Evolutionary conservation across 208 protist genomes (phyloP).

Genomic region (Acanthamoeba culbertsoni): DNA sequence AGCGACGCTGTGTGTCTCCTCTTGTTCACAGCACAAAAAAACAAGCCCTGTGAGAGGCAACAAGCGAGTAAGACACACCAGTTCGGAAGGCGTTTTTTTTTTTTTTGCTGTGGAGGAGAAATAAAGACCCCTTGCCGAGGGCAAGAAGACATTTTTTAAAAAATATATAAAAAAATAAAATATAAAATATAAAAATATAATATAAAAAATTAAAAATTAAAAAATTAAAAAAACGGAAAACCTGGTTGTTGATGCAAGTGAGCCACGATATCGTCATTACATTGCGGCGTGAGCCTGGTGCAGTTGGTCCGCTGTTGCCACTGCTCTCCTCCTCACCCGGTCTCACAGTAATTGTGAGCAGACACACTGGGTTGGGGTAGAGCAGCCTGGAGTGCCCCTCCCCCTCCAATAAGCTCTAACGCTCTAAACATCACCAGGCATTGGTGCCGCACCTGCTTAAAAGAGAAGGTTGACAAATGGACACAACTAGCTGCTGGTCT

Average conservation of each 20-base stretch:
- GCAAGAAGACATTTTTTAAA: too few relatives aligned
- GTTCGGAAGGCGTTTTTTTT: too few relatives aligned
- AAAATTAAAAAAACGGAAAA: not conserved
- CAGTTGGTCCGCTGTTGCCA: not conserved
- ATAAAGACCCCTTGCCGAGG: too few relatives aligned
- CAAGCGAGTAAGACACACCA: not conserved
- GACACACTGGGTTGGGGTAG: constrained; percentile 43
- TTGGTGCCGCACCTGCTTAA: not conserved
- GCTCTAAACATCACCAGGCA: too few relatives aligned
- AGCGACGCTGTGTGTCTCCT: constrained; percentile 27
- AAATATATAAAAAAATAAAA: too few relatives aligned
- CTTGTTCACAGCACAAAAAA: constrained; percentile 51
- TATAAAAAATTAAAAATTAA: not conserved
- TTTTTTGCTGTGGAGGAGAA: not conserved
- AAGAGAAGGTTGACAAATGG: not conserved
- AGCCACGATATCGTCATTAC: constrained; percentile 64
- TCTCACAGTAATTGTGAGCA: not conserved
- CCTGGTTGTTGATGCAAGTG: constrained; percentile 59
- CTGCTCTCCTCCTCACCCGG: not conserved
- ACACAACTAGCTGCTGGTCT: too few relatives aligned
- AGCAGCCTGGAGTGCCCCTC: not conserved
- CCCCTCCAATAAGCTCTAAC: too few relatives aligned
- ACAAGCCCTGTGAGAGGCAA: not conserved
- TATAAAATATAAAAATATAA: too few relatives aligned
- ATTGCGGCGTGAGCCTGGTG: not conserved